phyloP scores from a whole-genome alignment of 495 filamentous ascomycete species.

The Diplogelasinospora grovesii region DNA sequence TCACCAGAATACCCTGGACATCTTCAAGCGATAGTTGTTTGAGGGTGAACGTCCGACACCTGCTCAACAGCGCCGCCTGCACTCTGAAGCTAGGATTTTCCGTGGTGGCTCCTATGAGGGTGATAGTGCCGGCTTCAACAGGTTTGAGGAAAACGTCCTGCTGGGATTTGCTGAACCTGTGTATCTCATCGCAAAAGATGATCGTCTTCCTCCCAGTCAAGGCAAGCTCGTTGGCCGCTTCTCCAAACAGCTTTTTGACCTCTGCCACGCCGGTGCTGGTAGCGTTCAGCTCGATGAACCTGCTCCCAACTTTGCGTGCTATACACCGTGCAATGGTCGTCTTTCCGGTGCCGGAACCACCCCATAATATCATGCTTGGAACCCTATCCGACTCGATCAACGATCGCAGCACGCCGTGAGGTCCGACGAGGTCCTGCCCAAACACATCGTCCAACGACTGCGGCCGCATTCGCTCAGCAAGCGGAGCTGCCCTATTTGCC shows the following conservation, averaged over 20 bases:
- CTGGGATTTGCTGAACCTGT: conserved; percentile 86
- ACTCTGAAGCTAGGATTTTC: conserved; percentile 97
- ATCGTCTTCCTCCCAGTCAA: conserved; percentile 88
- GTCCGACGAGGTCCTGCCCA: conserved; percentile 87
- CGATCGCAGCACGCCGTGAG: conserved; percentile 74
- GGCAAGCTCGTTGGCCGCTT: conserved; percentile 73
- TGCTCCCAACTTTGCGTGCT: conserved; percentile 67
- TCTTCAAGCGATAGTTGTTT: conserved; percentile 64
- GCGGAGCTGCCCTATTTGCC: conserved; percentile 64
- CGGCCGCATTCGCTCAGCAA: conserved; percentile 93
- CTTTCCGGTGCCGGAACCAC: conserved; percentile 85
- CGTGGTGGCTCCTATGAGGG: conserved; percentile 90
- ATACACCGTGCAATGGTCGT: conserved; percentile 95
- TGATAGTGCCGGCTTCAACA: conserved; percentile 85
- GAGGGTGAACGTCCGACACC: conserved; percentile 86
- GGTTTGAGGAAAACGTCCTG: conserved; percentile 94
- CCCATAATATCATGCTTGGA: conserved; percentile 95
- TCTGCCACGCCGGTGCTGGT: conserved; percentile 88
- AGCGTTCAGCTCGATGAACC: conserved; percentile 95
- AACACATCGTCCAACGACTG: conserved; percentile 75
- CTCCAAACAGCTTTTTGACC: conserved; percentile 85
- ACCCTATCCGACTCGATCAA: conserved; percentile 82
- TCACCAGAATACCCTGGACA: conserved; percentile 61
- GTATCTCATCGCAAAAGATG: conserved; percentile 96
- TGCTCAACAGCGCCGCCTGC: conserved; percentile 76